Percentiles rank a stretch among this genome's conserved stretches.
Conservation (phyloP, 768 basidiomycete species). For the Leucocoprinus birnbaumii region DNA sequence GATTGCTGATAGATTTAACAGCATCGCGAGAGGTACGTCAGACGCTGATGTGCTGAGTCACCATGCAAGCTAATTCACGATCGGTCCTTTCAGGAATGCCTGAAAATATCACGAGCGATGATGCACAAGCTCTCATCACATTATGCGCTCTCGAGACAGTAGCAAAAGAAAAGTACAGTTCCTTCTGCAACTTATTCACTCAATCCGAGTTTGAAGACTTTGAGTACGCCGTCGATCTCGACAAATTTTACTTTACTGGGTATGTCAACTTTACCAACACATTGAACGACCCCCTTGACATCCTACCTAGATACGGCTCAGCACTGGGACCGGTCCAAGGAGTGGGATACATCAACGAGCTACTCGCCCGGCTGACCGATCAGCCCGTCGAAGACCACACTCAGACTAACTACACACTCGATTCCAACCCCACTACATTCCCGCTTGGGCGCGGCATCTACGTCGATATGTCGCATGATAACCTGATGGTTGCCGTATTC, state of each 20-base stretch:
- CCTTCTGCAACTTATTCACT: slow-evolving; percentile 74
- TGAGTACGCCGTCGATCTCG: slow-evolving; percentile 70
- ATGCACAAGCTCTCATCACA: slow-evolving; percentile 60
- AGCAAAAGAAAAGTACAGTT: slow-evolving; percentile 45
- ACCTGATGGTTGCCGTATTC: slow-evolving; percentile 79
- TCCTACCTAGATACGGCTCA: slow-evolving; percentile 56
- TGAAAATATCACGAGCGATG: slow-evolving; percentile 50
- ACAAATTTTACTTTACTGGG: slow-evolving; percentile 81
- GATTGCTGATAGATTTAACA: slow-evolving; percentile 58
- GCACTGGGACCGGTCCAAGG: slow-evolving; percentile 73
- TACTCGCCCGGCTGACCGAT: slow-evolving; percentile 73
- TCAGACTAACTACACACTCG: slow-evolving; percentile 74
- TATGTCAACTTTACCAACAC: slow-evolving; percentile 28
- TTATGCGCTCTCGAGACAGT: slow-evolving; percentile 83
- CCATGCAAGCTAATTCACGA: not conserved
- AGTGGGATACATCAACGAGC: slow-evolving; percentile 85
- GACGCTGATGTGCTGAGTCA: not conserved
- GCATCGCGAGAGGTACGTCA: slow-evolving; percentile 53
- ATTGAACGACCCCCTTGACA: not conserved
- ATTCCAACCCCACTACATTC: slow-evolving; percentile 61
- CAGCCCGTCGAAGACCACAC: slow-evolving; percentile 63
- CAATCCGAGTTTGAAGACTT: slow-evolving; percentile 59
- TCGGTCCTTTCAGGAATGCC: not conserved
- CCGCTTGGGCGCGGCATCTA: slow-evolving; percentile 65
- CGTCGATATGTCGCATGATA: slow-evolving; percentile 85